Conservation (phyloP, 345 rosid genomes). For the Linum trigynum region DNA sequence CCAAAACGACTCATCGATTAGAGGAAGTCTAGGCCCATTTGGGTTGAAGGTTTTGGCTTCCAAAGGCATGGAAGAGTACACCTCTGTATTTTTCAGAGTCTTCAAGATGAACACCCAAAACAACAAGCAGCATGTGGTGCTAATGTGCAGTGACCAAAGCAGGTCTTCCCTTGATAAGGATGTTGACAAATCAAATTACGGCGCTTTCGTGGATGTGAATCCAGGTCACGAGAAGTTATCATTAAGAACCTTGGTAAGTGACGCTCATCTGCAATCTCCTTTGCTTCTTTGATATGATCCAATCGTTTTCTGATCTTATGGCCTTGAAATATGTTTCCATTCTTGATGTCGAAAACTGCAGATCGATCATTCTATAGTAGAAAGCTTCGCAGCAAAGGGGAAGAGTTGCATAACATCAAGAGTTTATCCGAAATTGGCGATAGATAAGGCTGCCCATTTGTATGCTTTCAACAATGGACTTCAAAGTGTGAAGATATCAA, state of each 20-base stretch:
- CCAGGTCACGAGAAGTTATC: conserved; percentile 35
- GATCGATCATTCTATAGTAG: conserved; percentile 74
- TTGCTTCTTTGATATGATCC: too few relatives aligned
- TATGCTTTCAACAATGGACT: conserved; percentile 56
- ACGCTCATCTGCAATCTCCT: conserved; percentile 10
- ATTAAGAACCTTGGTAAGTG: conserved; percentile 45
- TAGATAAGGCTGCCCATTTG: conserved; percentile 29
- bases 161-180: neutral
- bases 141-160: neutral
- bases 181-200: conserved; percentile 30
- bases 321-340: neutral
- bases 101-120: neutral
- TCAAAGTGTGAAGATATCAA: conserved; percentile 30
- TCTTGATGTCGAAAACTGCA: conserved; percentile 8
- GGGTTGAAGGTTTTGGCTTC: neutral
- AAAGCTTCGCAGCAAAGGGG: conserved; percentile 69
- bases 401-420: conserved; percentile 58
- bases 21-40: neutral
- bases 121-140: neutral
- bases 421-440: conserved; percentile 53
- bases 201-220: conserved; percentile 46
- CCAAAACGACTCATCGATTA: neutral
- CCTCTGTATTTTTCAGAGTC: neutral
- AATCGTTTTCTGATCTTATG: too few relatives aligned
- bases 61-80: neutral